Evolutionary conservation across 768 basidiomycete genomes (phyloP).

Genomic region (Albatrellus ellisii): DNA sequence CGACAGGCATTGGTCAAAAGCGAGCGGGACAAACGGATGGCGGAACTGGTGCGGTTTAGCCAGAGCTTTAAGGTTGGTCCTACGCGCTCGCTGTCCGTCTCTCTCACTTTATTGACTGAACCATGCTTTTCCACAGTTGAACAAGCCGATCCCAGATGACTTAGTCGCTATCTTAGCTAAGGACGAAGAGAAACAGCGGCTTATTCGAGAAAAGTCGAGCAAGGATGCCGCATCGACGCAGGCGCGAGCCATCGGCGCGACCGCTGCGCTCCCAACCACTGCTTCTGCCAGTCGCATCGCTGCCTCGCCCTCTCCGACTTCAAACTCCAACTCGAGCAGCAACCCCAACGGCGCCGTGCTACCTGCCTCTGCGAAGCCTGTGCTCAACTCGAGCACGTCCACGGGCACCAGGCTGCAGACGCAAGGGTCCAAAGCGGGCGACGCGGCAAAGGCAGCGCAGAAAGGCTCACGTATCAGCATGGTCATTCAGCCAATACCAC

Average conservation of each 20-base stretch:
- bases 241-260: slow-evolving; percentile 49
- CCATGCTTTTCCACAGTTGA: slow-evolving; percentile 39
- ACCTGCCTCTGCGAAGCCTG: slow-evolving; percentile 4
- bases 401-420: background rate
- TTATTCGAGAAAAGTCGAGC: slow-evolving; percentile 65
- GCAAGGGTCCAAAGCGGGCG: background rate
- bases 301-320: slow-evolving; percentile 11
- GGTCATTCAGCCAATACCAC: slow-evolving; percentile 83
- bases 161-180: slow-evolving; percentile 87
- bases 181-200: slow-evolving; percentile 81
- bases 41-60: slow-evolving; percentile 88
- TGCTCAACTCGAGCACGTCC: background rate
- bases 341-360: too few relatives aligned
- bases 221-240: slow-evolving; percentile 51
- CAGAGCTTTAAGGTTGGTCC: slow-evolving; percentile 78
- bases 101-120: background rate
- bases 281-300: slow-evolving; percentile 8
- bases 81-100: background rate
- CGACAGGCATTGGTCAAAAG: slow-evolving; percentile 79
- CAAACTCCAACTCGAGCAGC: too few relatives aligned
- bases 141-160: slow-evolving; percentile 91
- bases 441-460: slow-evolving; percentile 9
- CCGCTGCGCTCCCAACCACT: slow-evolving; percentile 24
- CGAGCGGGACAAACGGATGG: slow-evolving; percentile 91
- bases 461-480: slow-evolving; percentile 48